Base-by-base conservation (phyloP, 768 basidiomycete genomes). In the Butyriboletus loyo region DNA sequence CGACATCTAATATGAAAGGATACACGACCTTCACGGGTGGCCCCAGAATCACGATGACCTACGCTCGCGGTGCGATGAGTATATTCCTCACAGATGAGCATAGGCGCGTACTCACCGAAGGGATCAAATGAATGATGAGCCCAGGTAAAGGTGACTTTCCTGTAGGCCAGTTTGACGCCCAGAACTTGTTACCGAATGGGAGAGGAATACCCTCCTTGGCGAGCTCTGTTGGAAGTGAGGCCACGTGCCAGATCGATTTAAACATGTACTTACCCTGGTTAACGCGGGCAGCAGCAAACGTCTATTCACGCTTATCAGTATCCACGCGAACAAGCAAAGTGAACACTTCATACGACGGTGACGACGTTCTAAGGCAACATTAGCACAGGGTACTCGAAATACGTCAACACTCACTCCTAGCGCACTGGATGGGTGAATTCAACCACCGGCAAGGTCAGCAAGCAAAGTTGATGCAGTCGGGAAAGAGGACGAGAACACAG, bases 191-290 rank as follows among this genome's bases (percentile, higher is more conserved):
- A 3, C 80, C 80, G 47, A 82, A 82, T 0, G 82, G 81, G 0
- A 84, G 72, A 11, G 81, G 82, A n/a, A 84, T 69, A 1, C 82
- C 82, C 60, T 82, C 82, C 54, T 84, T 84, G 5, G 82, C 82
- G 5, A 84, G 75, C 47, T 84, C 82, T 78, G 48, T 30, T 8
- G 7, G 7, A 14, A 36, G 21, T 8, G n/a, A 31, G 25, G 11
- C 17, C 10, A 22, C 0, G 17, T 10, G 1, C 25, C 19, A 2
- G 5, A 30, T 34, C 13, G 9, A 28, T 13, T 2, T 8, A n/a
- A 14, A 19, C 8, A 30, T 21, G 14, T 32, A 0, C 46, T 24
- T n/a, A 72, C 77, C 76, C 70, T 83, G 82, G 50, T 82, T 83
- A 3, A 84, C 72, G 17, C 77, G 74, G 0, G 77, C 65, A 3